Evolutionary conservation across 169 alveolate species (phyloP), one percentile per base, ranked within the genome.

Genomic region (Babesia ovis): DNA sequence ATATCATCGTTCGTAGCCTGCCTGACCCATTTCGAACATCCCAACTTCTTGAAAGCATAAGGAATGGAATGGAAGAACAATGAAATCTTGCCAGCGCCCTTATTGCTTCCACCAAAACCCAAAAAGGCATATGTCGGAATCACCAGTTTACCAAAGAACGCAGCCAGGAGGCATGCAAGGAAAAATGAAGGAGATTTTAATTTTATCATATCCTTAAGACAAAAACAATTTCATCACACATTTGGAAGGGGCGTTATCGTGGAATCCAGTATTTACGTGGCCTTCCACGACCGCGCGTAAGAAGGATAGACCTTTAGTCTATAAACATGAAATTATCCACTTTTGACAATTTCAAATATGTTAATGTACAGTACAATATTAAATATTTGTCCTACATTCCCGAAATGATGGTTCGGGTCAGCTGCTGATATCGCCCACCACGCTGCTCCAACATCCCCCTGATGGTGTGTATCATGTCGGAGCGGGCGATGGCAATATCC

Each of bases 1-100:
- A 79, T 79, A 46, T 79, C 86, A 59, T 79, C 86, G 35, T 58
- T 68, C 9, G 86, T 79, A 23, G 83, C 68, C 39, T 37, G 20
- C 11, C 53, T n/a, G 22, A 53, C n/a, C 39, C 58, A 76, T 0
- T 20, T 45, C 31, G 29, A 12, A 34, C 74, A 46, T 16, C 74
- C 45, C 0, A 23, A 14, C 11, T n/a, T 22, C 23, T 35, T 22
- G 58, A 25, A 61, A 37, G 27, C 11, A 41, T 39, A 34, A 22
- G 67, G 50, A 31, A 32, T 11, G 16, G 71, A 20, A 22, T 12
- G 67, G 32, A 73, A 61, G 62, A 73, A 73, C 23, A 60, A 14
- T 9, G 59, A 39, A 3, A 61, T n/a, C 23, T 31, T 55, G 4
- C 62, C 62, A 41, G 55, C 20, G 3, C 68, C 74, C 56, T 43